Evolutionary conservation across 2,329 filamentous ascomycete genomes (phyloP).

Genomic region (Pezicula radicicola): DNA sequence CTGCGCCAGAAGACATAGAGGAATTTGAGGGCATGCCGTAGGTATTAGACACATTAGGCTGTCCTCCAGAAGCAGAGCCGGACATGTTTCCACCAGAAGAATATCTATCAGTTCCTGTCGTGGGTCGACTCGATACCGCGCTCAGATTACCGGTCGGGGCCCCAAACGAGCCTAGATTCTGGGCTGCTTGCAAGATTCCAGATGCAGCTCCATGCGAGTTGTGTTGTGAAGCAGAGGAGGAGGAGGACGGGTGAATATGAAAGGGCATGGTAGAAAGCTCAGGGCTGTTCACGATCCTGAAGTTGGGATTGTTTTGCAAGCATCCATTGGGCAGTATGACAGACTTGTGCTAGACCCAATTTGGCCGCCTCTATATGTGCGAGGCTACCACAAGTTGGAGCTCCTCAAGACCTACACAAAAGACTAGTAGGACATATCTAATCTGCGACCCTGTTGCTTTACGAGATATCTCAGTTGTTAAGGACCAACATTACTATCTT

Average conservation of each 20-base stretch:
- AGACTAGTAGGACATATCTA: too few species aligned
- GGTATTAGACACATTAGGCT: constrained; percentile 20
- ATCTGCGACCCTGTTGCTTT: too few species aligned
- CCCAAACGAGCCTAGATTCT: constrained; percentile 25
- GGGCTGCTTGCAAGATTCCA: constrained; percentile 25
- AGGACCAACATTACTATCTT: too few species aligned
- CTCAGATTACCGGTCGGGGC: constrained; percentile 21
- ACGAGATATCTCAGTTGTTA: too few species aligned
- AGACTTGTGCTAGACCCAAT: too few species aligned
- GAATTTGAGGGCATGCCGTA: constrained; percentile 15
- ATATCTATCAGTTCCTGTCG: constrained; percentile 38
- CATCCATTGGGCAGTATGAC: too few species aligned
- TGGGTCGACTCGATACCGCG: constrained; percentile 10
- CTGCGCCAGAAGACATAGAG: constrained; percentile 16
- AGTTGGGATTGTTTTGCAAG: too few species aligned
- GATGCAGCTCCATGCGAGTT: constrained; percentile 20
- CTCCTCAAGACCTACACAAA: too few species aligned
- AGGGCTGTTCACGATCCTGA: background rate
- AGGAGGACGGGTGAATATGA: constrained; percentile 14
- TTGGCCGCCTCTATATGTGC: too few species aligned
- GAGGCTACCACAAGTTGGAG: too few species aligned
- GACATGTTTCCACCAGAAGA: constrained; percentile 31
- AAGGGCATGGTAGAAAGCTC: constrained; percentile 15
- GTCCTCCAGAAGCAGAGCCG: constrained; percentile 26
- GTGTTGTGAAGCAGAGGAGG: constrained; percentile 17